A percentile compares a stretch with the other conserved stretches of the same genome.
These are phyloP conservation scores for Cutaneotrichosporon sp. DNA, from an alignment of 1,284 basidiomycete species.

Conservation along the genomic window DNA sequence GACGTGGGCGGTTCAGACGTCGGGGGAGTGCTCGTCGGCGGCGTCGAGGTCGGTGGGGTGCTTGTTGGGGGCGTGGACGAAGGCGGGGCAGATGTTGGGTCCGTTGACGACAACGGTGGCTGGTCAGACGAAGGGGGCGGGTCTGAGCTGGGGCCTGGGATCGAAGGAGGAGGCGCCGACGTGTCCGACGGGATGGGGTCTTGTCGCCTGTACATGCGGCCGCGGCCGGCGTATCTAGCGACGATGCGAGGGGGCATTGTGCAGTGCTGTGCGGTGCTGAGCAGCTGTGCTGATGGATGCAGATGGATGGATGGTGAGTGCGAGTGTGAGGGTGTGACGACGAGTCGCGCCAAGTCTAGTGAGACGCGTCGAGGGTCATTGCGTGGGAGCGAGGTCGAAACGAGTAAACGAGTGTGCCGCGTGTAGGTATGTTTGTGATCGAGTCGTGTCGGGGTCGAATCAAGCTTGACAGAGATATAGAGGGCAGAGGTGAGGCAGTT, in stretches of 20 bases:
- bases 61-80: neutral
- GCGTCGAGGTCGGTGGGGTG: neutral
- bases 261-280: no score
- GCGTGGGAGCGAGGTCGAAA: neutral
- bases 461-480: neutral
- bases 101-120: neutral
- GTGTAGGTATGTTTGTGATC: constrained; percentile 1
- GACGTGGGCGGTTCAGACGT: no score
- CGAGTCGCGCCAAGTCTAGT: neutral
- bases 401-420: neutral
- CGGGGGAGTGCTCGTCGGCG: neutral
- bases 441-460: neutral
- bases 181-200: neutral
- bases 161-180: neutral
- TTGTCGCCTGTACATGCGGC: neutral
- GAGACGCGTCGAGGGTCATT: neutral
- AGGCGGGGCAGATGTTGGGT: neutral
- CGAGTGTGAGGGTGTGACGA: neutral
- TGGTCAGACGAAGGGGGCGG: neutral
- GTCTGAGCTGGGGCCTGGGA: neutral
- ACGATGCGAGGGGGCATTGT: neutral
- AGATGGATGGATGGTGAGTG: neutral
- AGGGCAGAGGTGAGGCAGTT: neutral
- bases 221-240: neutral
- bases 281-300: no score